Percentiles rank a stretch among this genome's conserved stretches.
phyloP scores from a whole-genome alignment of 2,329 filamentous ascomycete species.

The Cercospora sp. region DNA sequence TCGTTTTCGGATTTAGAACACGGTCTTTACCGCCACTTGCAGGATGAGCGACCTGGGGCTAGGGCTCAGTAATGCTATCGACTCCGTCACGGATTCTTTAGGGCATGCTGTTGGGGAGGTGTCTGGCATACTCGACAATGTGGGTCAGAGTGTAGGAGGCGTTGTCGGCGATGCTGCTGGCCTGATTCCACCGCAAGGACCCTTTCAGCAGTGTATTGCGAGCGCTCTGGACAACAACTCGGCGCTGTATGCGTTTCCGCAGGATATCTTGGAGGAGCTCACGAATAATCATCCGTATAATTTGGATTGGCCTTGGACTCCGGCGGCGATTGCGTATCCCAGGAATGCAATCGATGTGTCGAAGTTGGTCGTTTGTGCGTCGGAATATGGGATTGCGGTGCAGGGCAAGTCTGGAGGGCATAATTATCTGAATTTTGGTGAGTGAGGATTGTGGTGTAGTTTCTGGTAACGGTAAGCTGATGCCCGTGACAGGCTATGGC shows the following conservation, averaged over 20 bases:
- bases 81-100: background rate
- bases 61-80: conserved; percentile 7
- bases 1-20: background rate
- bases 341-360: conserved; percentile 19
- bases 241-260: conserved; percentile 21
- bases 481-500: conserved; percentile 15
- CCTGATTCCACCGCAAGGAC: conserved; percentile 13
- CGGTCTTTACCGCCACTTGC: background rate
- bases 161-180: conserved; percentile 15
- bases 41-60: conserved; percentile 6
- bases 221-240: conserved; percentile 17
- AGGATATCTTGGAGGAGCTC: conserved; percentile 20
- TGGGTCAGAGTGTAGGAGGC: conserved; percentile 11
- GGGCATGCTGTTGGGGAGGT: background rate
- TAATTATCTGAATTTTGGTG: conserved; percentile 22
- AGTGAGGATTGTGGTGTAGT: too few relatives aligned
- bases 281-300: conserved; percentile 24
- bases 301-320: conserved; percentile 19
- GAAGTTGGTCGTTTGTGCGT: conserved; percentile 22
- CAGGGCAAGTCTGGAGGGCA: conserved; percentile 27
- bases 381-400: conserved; percentile 16
- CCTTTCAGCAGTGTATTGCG: conserved; percentile 24
- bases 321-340: conserved; percentile 23
- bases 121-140: conserved; percentile 7
- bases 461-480: background rate